Percentiles rank a stretch among this genome's conserved stretches.
These are phyloP conservation scores for Globisporangium spiculum DNA, from an alignment of 352 stramenopile genomes.

Conservation along the genomic window DNA sequence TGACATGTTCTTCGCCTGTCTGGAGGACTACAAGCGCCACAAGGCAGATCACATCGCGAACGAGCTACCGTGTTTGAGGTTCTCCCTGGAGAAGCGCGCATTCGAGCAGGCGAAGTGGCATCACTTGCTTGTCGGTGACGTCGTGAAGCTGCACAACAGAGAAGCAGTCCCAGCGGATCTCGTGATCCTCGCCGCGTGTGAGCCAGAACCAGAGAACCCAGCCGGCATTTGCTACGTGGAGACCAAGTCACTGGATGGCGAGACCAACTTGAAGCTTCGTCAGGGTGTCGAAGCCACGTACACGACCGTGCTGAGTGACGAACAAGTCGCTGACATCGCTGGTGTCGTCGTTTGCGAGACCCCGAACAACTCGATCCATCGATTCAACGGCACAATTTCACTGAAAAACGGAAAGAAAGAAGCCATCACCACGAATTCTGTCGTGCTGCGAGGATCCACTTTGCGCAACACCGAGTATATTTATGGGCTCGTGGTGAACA, in stretches of 20 bases:
- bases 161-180: conserved; percentile 86
- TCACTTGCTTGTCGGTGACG: conserved; percentile 79
- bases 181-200: conserved; percentile 79
- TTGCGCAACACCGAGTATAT: conserved; percentile 92
- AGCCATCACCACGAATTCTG: conserved; percentile 69
- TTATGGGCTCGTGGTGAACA: conserved; percentile 91
- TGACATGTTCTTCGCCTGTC: conserved; percentile 89
- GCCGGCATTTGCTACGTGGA: conserved; percentile 89
- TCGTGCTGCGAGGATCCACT: conserved; percentile 86
- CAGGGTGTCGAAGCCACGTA: conserved; percentile 80
- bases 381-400: conserved; percentile 86
- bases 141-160: conserved; percentile 89
- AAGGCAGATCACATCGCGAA: conserved; percentile 86
- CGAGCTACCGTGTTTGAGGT: conserved; percentile 61
- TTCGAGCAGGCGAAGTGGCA: conserved; percentile 80
- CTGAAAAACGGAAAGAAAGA: conserved; percentile 59
- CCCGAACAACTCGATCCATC: conserved; percentile 90
- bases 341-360: conserved; percentile 75
- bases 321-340: conserved; percentile 42
- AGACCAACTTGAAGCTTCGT: conserved; percentile 92
- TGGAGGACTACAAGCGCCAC: conserved; percentile 91
- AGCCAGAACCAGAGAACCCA: conserved; percentile 65
- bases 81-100: conserved; percentile 21
- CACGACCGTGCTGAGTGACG: conserved; percentile 52
- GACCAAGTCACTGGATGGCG: conserved; percentile 92